Evolutionary conservation across 306 rosid genomes (phyloP), one percentile per base, ranked within the genome.

Genomic region (barrel medic (Medicago truncatula)): DNA sequence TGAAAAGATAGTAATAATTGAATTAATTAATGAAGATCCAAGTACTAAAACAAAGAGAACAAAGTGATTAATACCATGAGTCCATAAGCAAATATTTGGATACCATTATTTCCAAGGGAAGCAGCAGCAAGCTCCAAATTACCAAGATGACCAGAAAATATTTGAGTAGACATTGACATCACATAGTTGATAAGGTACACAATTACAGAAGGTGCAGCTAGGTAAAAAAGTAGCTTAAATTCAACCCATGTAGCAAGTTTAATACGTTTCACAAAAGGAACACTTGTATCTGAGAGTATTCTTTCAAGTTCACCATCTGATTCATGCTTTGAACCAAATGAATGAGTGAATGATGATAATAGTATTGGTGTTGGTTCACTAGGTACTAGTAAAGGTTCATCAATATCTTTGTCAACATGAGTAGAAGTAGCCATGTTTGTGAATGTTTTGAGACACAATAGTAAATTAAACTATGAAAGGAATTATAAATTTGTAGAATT

Each of bases 21-120:
- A 49, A 49, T 15, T 49, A 15, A 49, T 34, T 34, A 34, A 14
- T 14, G 16, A 49, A n/a, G 38, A 49, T 49, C 17, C 36, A 21
- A 34, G 15, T 9, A 63, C 4, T 1, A 16, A 34, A 38, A 38
- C 13, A 39, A 12, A 59, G 5, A 5, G 8, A 31, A 39, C 4
- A 31, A 6, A 17, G 52, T 12, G 47, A 75, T 16, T 47, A 41
- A 3, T 80, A 89, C 93, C 96, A 90, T 83, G 72, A 90, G 91
- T 44, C 93, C 96, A 63, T 90, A 88, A 56, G 96, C 88, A 12
- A 90, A 90, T 62, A 88, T 23, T 88, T 88, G 96, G 75, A 90
- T 87, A 34, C 96, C 96, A 25, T 50, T 86, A 86, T 88, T 90
- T 52, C 93, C 96, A 4, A 90, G 96, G 9, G 96, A 90, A 65